phyloP scores from a whole-genome alignment of 163 green algal genomes.

The Prototheca stagnorum region DNA sequence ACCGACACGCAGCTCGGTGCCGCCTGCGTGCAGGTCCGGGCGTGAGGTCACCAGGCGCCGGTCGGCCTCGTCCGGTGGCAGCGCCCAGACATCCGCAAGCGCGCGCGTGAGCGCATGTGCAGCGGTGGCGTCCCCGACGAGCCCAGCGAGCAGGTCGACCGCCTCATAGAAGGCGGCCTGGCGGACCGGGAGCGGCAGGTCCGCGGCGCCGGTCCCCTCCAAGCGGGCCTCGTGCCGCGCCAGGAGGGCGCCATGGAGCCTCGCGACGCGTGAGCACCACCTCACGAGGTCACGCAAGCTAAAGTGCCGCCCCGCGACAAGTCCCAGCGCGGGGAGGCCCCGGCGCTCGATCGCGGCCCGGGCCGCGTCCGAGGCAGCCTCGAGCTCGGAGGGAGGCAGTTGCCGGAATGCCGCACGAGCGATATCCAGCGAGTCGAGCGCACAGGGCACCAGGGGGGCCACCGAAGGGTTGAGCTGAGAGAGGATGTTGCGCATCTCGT shows the following conservation, averaged over 20 bases:
- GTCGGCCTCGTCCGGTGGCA: conserved; percentile 23
- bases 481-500: too few species aligned
- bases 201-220: conserved; percentile 4
- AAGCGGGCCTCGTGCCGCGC: conserved; percentile 2
- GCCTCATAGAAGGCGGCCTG: conserved; percentile 53
- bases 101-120: conserved; percentile 16
- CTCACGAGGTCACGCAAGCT: conserved; percentile 70
- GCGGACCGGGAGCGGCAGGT: conserved; percentile 21
- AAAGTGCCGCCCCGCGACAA: conserved; percentile 45
- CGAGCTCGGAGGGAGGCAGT: too few species aligned
- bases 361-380: too few species aligned
- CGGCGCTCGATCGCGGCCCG: too few species aligned
- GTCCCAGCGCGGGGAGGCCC: too few species aligned
- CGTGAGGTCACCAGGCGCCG: too few species aligned
- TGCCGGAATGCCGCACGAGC: too few species aligned
- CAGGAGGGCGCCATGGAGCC: conserved; percentile 12
- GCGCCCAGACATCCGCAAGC: conserved; percentile 43
- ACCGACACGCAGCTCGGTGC: too few species aligned
- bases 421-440: too few species aligned
- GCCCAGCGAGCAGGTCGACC: conserved; percentile 53
- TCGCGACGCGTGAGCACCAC: conserved; percentile 54
- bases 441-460: too few species aligned
- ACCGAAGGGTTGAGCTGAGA: too few species aligned
- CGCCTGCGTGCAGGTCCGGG: too few species aligned
- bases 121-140: conserved; percentile 25